Evolutionary conservation across 2,329 filamentous ascomycete genomes (phyloP).

Genomic region (Akanthomyces muscarius): DNA sequence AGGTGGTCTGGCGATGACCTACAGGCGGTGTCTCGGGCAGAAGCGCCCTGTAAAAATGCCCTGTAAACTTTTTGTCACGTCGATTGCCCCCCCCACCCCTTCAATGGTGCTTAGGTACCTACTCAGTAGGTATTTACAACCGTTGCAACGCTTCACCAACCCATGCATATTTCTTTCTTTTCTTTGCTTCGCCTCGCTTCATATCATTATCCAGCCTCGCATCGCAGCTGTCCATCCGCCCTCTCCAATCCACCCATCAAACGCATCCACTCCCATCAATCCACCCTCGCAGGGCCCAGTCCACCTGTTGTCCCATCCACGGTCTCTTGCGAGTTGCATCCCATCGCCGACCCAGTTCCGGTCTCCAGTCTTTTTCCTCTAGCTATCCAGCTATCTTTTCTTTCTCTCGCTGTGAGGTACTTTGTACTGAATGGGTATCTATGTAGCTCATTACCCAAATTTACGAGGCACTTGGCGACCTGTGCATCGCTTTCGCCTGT

Average conservation of each 20-base stretch:
- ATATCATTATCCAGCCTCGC: background rate
- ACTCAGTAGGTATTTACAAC: background rate
- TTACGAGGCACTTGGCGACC: background rate
- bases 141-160: background rate
- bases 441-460: background rate
- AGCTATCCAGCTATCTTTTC: background rate
- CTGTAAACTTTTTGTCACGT: background rate
- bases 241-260: constrained; percentile 1
- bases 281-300: background rate
- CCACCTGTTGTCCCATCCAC: background rate
- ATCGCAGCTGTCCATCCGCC: background rate
- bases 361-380: constrained; percentile 14
- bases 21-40: background rate
- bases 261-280: constrained; percentile 8
- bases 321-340: background rate
- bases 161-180: background rate
- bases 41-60: background rate
- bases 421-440: constrained; percentile 3
- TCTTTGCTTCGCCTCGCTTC: background rate
- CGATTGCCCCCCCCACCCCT: background rate
- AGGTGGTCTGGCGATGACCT: background rate
- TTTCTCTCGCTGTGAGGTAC: background rate
- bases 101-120: too few relatives aligned
- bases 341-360: constrained; percentile 13
- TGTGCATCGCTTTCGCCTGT: background rate